Evolutionary conservation across 257 asterid genomes (phyloP).

Genomic region (Knoxia roxburghii): DNA sequence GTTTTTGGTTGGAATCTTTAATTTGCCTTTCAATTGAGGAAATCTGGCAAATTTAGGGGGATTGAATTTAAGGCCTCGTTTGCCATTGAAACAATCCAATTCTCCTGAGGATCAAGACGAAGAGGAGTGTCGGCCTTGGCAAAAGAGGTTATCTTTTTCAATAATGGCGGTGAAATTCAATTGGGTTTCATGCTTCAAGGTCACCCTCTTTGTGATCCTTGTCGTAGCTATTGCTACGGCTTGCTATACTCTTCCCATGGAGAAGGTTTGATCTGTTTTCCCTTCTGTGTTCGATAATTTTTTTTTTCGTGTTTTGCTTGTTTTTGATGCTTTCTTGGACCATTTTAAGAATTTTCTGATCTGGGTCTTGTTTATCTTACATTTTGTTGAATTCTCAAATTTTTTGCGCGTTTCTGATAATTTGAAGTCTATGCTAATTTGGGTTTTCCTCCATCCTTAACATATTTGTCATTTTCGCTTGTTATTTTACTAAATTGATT

Average conservation of each 20-base stretch:
- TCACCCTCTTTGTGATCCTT: conserved; percentile 49
- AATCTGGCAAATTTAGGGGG: conserved; percentile 89
- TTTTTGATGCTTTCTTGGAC: conserved; percentile 12
- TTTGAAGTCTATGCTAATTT: conserved; percentile 5
- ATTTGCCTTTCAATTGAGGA: conserved; percentile 6
- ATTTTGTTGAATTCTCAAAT: background rate
- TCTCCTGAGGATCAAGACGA: conserved; percentile 48
- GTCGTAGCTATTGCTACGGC: conserved; percentile 59
- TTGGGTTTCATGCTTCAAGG: conserved; percentile 58
- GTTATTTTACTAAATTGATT: background rate
- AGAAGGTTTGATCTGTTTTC: conserved; percentile 46
- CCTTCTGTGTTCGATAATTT: background rate
- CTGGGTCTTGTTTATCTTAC: conserved; percentile 8
- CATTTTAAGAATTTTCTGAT: background rate
- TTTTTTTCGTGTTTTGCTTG: background rate
- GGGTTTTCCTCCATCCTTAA: background rate
- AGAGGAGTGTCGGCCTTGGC: conserved; percentile 81
- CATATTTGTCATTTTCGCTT: background rate
- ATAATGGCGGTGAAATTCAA: conserved; percentile 60
- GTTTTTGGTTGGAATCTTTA: background rate
- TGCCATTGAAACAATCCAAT: conserved; percentile 67
- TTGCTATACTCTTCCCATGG: conserved; percentile 87
- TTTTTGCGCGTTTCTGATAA: background rate
- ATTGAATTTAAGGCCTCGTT: conserved; percentile 79
- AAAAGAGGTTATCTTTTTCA: conserved; percentile 52